Base-by-base conservation (phyloP, 257 asterid species). In the Coffea canephora region DNA sequence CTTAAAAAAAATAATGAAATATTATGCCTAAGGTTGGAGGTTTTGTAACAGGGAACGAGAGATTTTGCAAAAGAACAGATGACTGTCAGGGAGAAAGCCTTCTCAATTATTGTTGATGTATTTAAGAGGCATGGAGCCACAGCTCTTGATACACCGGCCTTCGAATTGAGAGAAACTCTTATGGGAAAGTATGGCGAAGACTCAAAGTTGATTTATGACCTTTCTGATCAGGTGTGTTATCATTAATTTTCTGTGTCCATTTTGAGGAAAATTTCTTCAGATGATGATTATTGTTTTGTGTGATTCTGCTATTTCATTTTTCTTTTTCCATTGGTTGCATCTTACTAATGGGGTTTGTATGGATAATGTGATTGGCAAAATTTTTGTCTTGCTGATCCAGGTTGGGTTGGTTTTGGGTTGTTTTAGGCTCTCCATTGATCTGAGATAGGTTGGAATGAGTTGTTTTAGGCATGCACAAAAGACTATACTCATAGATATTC, bases 121-220 rank as follows among this genome's bases (percentile, higher is more conserved):
- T 96, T 96, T 87, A 94, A 92, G 81, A 89, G 93, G 88, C 99
- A 96, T 12, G 99, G 98, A 71, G 99, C 96, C 70, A 87, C 87
- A 84, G 86, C 94, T 50, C 88, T 96, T 82, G 99, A 96, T 82
- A 96, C 99, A 23, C 99, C 98, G 65, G 97, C 77, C 19, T 96
- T 94, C 86, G 99, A 96, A 84, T 57, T 96, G 92, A 89, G 97
- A 80, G 99, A 96, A 84, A 94, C 98, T 66, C 97, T 96, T 73
- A 94, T 87, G 95, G 99, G 99, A 3, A 96, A 96, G 82, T 96
- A 96, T 81, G 99, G 98, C 23, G 99, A 96, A 86, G 99, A 96
- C 88, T 92, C 98, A 43, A 96, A 94, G 84, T 89, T 96, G 87
- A 92, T 96, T 59, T 96, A 92, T 87, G 97, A 96, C 88, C 96